These are phyloP conservation scores for Ogataea philodendri DNA, from an alignment of 805 yeast species.

Conservation along the genomic window DNA sequence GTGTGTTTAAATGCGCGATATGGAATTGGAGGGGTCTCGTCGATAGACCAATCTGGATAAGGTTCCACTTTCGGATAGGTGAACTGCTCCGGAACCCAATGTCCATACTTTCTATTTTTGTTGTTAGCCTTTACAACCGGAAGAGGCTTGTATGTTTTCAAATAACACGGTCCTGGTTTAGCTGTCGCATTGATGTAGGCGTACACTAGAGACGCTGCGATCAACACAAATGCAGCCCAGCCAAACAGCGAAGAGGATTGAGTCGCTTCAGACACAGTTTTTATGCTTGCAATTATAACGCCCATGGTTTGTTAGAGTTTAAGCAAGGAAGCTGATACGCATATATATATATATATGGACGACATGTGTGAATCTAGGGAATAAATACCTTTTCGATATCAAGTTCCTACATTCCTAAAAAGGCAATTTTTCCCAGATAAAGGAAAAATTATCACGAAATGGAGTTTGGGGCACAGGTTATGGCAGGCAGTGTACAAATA, in stretches of 20 bases:
- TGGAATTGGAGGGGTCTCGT: slow-evolving; percentile 53
- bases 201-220: slow-evolving; percentile 2
- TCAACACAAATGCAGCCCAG: slow-evolving; percentile 10
- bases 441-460: too few relatives aligned
- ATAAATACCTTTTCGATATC: slow-evolving; percentile 6
- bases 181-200: slow-evolving; percentile 2
- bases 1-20: slow-evolving; percentile 66
- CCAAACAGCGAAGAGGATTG: slow-evolving; percentile 11
- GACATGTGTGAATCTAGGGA: too few relatives aligned
- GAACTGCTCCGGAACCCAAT: slow-evolving; percentile 54
- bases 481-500: too few relatives aligned
- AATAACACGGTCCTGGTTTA: slow-evolving; percentile 8
- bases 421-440: slow-evolving; percentile 23
- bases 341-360: background rate
- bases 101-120: slow-evolving; percentile 46
- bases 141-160: slow-evolving; percentile 29
- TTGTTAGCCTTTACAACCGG: slow-evolving; percentile 40
- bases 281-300: slow-evolving; percentile 5
- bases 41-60: slow-evolving; percentile 48
- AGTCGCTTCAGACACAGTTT: slow-evolving; percentile 2
- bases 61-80: slow-evolving; percentile 49
- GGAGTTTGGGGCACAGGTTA: too few relatives aligned
- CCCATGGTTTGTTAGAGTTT: slow-evolving; percentile 2
- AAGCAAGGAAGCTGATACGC: background rate
- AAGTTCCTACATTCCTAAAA: slow-evolving; percentile 21